These are phyloP conservation scores for Medicago arabica DNA, from an alignment of 306 rosid genomes.

Conservation along the genomic window DNA sequence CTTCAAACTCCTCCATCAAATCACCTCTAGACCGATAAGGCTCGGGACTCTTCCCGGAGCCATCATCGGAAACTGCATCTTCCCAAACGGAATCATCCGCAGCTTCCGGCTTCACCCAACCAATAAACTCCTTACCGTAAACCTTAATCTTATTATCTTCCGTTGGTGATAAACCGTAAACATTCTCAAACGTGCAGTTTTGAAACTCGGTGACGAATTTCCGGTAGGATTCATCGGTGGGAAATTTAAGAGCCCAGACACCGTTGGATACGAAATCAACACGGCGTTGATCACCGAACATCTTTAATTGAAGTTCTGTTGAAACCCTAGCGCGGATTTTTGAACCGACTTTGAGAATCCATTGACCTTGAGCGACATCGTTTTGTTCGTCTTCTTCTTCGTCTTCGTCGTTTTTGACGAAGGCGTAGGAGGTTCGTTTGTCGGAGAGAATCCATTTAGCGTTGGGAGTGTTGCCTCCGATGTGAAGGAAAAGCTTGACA, in stretches of 20 bases:
- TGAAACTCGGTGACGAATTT: constrained; percentile 76
- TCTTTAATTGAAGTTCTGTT: constrained; percentile 83
- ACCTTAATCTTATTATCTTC: constrained; percentile 83
- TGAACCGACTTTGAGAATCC: constrained; percentile 69
- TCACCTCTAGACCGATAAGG: constrained; percentile 49
- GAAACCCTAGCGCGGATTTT: constrained; percentile 81
- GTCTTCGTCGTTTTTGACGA: constrained; percentile 48
- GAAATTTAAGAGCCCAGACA: constrained; percentile 89
- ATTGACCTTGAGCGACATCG: constrained; percentile 41
- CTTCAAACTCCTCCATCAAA: constrained; percentile 83
- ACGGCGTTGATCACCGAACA: constrained; percentile 84
- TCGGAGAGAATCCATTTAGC: constrained; percentile 90
- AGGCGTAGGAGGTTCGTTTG: constrained; percentile 58
- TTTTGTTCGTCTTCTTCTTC: constrained; percentile 44
- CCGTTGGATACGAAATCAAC: constrained; percentile 81
- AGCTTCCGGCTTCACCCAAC: constrained; percentile 86
- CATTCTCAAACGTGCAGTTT: constrained; percentile 74
- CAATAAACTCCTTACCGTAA: constrained; percentile 85
- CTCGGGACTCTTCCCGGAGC: constrained; percentile 42
- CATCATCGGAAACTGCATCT: constrained; percentile 55
- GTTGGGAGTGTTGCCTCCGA: constrained; percentile 80
- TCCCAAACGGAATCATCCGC: constrained; percentile 94
- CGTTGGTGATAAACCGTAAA: constrained; percentile 63
- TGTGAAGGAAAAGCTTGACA: constrained; percentile 88
- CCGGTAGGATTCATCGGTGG: constrained; percentile 67